Conservation (phyloP, 2,329 filamentous ascomycete species). For the Stromatinia cepivora region DNA sequence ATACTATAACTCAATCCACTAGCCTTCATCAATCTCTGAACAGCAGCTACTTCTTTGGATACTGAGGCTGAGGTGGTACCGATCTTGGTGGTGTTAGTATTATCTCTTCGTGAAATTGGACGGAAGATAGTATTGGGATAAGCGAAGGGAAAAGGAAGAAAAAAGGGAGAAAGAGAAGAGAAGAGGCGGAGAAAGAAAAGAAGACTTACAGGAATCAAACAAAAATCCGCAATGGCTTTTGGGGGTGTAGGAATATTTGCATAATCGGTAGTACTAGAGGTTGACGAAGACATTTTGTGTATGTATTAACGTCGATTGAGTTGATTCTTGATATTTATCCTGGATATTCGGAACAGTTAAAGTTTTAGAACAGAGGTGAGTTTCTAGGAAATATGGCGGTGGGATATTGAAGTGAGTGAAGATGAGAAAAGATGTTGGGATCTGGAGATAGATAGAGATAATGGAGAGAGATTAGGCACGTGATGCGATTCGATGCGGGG, state of each 20-base stretch:
- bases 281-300: neutral
- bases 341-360: too few species aligned
- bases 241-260: conserved; percentile 24
- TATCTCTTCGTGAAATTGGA: neutral
- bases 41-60: conserved; percentile 80
- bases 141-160: neutral
- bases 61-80: conserved; percentile 77
- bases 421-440: too few species aligned
- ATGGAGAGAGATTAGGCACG: too few species aligned
- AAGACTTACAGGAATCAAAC: conserved; percentile 69
- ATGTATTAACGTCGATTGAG: neutral
- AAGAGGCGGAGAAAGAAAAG: neutral
- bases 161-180: neutral
- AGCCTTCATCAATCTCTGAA: conserved; percentile 79
- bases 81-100: conserved; percentile 57
- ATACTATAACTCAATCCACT: conserved; percentile 82
- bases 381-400: too few species aligned
- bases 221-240: conserved; percentile 74
- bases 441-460: too few species aligned
- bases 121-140: too few species aligned
- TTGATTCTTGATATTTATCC: too few species aligned
- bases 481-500: too few species aligned
- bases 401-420: too few species aligned
- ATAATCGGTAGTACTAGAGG: conserved; percentile 27
- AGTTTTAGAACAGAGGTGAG: too few species aligned